Evolutionary conservation across 306 rosid species (phyloP), one percentile per base, ranked within the genome.

Genomic region (Cicer cuneatum): DNA sequence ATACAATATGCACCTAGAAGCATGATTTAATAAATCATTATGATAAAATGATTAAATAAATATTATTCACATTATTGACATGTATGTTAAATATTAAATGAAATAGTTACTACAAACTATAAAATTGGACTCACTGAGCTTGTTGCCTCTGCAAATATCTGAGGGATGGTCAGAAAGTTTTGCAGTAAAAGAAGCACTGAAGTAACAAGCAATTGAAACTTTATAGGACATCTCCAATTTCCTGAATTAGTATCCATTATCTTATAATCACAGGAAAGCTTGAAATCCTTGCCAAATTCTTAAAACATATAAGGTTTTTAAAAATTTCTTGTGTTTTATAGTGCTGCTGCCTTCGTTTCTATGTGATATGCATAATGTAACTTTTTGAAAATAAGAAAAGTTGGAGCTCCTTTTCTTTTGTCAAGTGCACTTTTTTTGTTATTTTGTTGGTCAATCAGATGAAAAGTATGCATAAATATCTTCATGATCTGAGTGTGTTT

Each of bases 1-100:
- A 92, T 35, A 92, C 93, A 80, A 92, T 88, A 69, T 88, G 80
- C 45, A 89, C 97, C 93, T 92, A 52, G 18, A 78, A 74, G 49
- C 54, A 84, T 54, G 8, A 24, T 33, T 58, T 57, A 73, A 35
- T 77, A 46, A 74, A 54, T 69, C 74, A 14, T 61, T 56, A 18
- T 52, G 73, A 41, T 37, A 65, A 78, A 68, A 29, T 67, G 70
- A 52, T 10, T 18, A 4, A 37, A 29, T 29, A 29, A 2, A 16
- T 10, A 24, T 7, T 47, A 58, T 58, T 10, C 42, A 75, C 42
- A 77, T 66, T 21, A 53, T 48, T 42, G 8, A 59, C 16, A 73
- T 78, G 29, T 49, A 46, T 64, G 9, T 64, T 63, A 39, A 67
- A 77, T 57, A 18, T 29, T 29, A 4, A 29, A 29, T 29, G 5